These are phyloP conservation scores for Chrysoporthe cubensis DNA, from an alignment of 2,329 filamentous ascomycete genomes.

Conservation along the genomic window DNA sequence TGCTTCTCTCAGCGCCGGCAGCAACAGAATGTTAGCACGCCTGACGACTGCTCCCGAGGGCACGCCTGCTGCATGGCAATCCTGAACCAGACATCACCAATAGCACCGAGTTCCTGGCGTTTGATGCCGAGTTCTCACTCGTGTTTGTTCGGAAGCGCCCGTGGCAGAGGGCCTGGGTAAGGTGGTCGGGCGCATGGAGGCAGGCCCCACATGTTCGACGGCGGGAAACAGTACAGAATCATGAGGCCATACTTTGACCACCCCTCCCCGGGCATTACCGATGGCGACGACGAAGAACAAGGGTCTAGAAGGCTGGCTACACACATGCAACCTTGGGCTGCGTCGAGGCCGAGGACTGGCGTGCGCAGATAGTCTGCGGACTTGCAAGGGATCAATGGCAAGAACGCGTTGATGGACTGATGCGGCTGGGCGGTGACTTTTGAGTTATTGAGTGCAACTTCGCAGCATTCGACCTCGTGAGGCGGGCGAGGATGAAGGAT, in stretches of 20 bases:
- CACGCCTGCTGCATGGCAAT: background rate
- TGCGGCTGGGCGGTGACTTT: background rate
- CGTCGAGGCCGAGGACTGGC: background rate
- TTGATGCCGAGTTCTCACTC: constrained; percentile 6
- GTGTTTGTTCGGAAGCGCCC: background rate
- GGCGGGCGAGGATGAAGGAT: background rate
- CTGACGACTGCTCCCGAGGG: background rate
- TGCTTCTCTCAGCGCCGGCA: background rate
- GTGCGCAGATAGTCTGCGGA: background rate
- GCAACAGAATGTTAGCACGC: background rate
- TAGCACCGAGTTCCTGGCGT: background rate
- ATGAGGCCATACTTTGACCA: background rate
- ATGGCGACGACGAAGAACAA: background rate
- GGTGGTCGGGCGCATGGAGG: background rate
- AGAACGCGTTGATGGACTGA: background rate
- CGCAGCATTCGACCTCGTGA: background rate
- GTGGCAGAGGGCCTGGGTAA: background rate
- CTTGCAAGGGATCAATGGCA: background rate
- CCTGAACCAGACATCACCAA: background rate
- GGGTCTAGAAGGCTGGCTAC: background rate
- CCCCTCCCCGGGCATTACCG: background rate
- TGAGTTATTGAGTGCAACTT: background rate
- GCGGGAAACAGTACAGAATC: background rate
- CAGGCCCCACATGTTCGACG: background rate
- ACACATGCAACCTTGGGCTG: constrained; percentile 9